Percentiles rank a stretch among this genome's conserved stretches.
These are phyloP conservation scores for Lactarius deliciosus DNA, from an alignment of 768 basidiomycete genomes.

Conservation along the genomic window DNA sequence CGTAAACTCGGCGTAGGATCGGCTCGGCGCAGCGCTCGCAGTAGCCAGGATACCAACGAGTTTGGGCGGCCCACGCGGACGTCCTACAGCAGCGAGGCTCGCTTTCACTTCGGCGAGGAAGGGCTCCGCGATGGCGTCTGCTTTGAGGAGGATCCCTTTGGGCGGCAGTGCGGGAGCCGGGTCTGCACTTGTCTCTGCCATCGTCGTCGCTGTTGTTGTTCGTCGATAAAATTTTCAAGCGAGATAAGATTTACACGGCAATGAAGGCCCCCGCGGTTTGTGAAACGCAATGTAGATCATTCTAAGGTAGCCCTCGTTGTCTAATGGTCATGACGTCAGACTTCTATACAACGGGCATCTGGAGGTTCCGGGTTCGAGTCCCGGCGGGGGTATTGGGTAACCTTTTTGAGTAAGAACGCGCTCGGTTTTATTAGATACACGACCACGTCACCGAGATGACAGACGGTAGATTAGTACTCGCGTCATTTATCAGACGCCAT, in stretches of 20 bases:
- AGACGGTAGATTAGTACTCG: neutral
- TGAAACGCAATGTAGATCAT: neutral
- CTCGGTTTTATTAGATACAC: too few relatives aligned
- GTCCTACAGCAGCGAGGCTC: conserved; percentile 37
- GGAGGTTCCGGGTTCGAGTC: conserved; percentile 88
- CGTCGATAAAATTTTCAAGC: neutral
- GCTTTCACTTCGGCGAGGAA: conserved; percentile 70
- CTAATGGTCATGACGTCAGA: conserved; percentile 92
- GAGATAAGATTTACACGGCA: neutral
- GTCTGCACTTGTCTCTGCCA: conserved; percentile 4
- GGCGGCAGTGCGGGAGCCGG: conserved; percentile 35
- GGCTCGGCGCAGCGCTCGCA: conserved; percentile 66
- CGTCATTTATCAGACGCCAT: neutral
- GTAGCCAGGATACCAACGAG: conserved; percentile 93
- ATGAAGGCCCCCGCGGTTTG: neutral
- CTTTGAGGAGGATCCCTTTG: conserved; percentile 77
- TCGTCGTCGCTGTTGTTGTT: neutral
- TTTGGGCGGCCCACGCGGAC: conserved; percentile 50
- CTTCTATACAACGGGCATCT: conserved; percentile 63
- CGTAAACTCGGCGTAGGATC: conserved; percentile 87
- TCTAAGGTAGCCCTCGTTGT: conserved; percentile 64
- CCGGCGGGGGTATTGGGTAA: conserved; percentile 60
- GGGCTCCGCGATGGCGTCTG: conserved; percentile 68
- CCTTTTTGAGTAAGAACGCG: conserved; percentile 8
- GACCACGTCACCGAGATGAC: too few relatives aligned